Conservation (phyloP, 2,329 filamentous ascomycete genomes). For the Xylaria sp. region DNA sequence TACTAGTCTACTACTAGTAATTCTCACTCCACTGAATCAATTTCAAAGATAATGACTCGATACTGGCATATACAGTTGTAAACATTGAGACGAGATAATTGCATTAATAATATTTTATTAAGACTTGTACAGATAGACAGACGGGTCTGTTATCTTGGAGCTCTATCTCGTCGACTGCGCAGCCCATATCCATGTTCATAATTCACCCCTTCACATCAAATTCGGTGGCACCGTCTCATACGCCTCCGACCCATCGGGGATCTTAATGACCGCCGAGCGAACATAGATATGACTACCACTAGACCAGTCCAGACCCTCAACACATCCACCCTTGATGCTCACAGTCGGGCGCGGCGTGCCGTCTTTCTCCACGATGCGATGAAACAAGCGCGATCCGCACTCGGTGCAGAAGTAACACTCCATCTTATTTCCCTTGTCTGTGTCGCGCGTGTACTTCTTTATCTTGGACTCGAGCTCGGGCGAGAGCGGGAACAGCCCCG, state of each 20-base stretch:
- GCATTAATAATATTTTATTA: not conserved
- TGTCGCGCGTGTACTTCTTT: conserved; percentile 53
- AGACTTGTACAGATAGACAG: not conserved
- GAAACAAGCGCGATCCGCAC: conserved; percentile 61
- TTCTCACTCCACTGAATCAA: not conserved
- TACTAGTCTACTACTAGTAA: not conserved
- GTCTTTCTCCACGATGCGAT: conserved; percentile 54
- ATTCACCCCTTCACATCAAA: conserved; percentile 1
- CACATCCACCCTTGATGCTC: conserved; percentile 60
- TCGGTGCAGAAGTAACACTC: conserved; percentile 53
- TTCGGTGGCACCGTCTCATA: conserved; percentile 43
- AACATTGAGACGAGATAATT: not conserved
- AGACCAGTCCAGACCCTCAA: conserved; percentile 56
- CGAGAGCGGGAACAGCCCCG: conserved; percentile 55
- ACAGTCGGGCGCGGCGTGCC: conserved; percentile 53
- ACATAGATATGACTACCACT: conserved; percentile 59
- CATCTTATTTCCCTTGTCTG: conserved; percentile 55
- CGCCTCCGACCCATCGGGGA: conserved; percentile 53
- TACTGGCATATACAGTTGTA: not conserved
- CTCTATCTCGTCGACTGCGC: not conserved
- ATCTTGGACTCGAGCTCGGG: conserved; percentile 50
- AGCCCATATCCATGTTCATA: not conserved
- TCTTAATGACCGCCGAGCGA: conserved; percentile 56
- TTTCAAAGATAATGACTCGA: not conserved
- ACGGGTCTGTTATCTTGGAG: not conserved